Percentiles rank a stretch among this genome's conserved stretches.
These are phyloP conservation scores for Boletus sp. DNA, from an alignment of 1,284 basidiomycete species.

Conservation along the genomic window DNA sequence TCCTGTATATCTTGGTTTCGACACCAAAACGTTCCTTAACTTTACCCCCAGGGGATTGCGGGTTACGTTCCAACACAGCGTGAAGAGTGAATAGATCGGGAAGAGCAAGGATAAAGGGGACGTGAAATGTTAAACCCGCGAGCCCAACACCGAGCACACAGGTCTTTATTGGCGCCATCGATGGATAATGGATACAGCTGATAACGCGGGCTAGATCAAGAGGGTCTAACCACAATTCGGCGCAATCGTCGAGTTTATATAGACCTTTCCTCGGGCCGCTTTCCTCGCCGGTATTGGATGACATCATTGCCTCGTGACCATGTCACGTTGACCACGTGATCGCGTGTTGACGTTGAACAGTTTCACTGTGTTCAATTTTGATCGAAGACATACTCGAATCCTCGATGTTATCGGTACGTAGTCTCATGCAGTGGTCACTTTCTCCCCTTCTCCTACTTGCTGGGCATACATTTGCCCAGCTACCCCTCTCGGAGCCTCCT, in stretches of 20 bases:
- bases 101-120: slow-evolving; percentile 75
- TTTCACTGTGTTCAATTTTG: neutral
- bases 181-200: neutral
- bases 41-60: slow-evolving; percentile 57
- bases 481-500: slow-evolving; percentile 60
- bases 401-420: slow-evolving; percentile 1
- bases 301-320: slow-evolving; percentile 19
- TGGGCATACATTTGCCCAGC: slow-evolving; percentile 43
- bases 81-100: slow-evolving; percentile 71
- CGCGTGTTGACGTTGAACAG: slow-evolving; percentile 23
- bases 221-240: neutral
- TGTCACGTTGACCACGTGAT: slow-evolving; percentile 18
- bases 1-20: slow-evolving; percentile 53
- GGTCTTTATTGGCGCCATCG: slow-evolving; percentile 55
- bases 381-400: too few species aligned
- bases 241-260: slow-evolving; percentile 13
- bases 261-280: slow-evolving; percentile 11
- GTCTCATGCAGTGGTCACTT: slow-evolving; percentile 24
- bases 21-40: slow-evolving; percentile 62
- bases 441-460: slow-evolving; percentile 20
- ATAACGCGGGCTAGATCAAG: neutral
- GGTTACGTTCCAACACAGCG: slow-evolving; percentile 66
- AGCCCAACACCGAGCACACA: slow-evolving; percentile 77
- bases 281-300: neutral
- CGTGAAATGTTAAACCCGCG: slow-evolving; percentile 73